Base-by-base conservation (phyloP, 108 stramenopile species). In the Nitzschia palea region DNA sequence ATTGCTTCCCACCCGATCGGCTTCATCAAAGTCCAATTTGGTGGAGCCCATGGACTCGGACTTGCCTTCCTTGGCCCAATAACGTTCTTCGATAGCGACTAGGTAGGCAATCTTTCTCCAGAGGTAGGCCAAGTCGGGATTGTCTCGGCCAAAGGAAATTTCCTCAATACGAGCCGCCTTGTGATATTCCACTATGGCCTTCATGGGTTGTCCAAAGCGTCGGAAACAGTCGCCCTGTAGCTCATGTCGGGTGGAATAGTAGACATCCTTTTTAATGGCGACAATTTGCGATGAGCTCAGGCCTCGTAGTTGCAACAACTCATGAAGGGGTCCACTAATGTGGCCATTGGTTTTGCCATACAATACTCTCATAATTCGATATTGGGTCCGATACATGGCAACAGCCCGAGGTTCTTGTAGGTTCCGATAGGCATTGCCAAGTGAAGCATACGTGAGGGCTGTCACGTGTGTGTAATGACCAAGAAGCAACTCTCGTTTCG, bases 51-150 rank as follows among this genome's bases (percentile, higher is more conserved):
- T 12, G 4, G 9, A 10, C 22, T 8, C n/a, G n/a, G 8, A 18
- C 18, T 48, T 20, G 17, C 9, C 9, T 8, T 40, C 29, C 10
- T 15, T 55, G 28, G 25, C 10, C 55, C 9, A 6, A 40, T 60
- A 4, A 6, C n/a, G 15, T 27, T 65, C 30, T 3, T 35, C 18
- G 12, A 53, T 65, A 1, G 65, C 54, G 8, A 29, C 67, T n/a
- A 68, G 43, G 31, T 55, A 68, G 1, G 67, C 67, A 54, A 68
- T 44, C 29, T 68, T 68, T 28, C 67, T 26, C 67, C 67, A 68
- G 20, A 68, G 40, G 33, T 32, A 57, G n/a, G 67, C 67, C 25
- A 68, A 44, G 25, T 57, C 54, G 4, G 67, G 67, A 57, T 68
- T 68, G 40, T 68, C 67, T 25, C 52, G 22, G 0, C 67, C 67